A percentile compares a stretch with the other conserved stretches of the same genome.
Evolutionary conservation across 2,329 filamentous ascomycete genomes (phyloP).

Genomic region (Monosporascus ibericus): DNA sequence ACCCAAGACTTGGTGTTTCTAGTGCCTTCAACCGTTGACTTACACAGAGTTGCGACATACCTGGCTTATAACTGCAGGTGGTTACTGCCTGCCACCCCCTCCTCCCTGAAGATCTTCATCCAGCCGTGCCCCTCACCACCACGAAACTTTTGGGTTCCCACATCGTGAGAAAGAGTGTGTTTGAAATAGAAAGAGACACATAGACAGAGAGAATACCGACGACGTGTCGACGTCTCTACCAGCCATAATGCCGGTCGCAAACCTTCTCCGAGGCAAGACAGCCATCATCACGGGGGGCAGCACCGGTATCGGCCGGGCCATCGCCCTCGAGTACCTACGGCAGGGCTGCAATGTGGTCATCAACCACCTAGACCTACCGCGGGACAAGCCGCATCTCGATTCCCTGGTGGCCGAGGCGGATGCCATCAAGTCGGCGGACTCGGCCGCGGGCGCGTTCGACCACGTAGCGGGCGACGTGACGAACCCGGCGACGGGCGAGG

Average conservation of each 20-base stretch:
- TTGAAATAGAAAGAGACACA: no score
- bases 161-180: no score
- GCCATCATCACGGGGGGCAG: conserved; percentile 83
- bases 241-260: conserved; percentile 34
- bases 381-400: conserved; percentile 45
- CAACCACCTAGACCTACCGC: conserved; percentile 64
- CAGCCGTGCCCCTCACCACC: no score
- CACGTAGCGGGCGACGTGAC: conserved; percentile 73
- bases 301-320: conserved; percentile 82
- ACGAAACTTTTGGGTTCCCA: no score
- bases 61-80: no score
- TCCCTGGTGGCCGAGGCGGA: conserved; percentile 48
- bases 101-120: no score
- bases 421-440: conserved; percentile 36
- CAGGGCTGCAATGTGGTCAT: conserved; percentile 76
- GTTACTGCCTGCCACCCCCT: no score
- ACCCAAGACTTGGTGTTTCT: no score
- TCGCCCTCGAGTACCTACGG: conserved; percentile 69
- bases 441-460: conserved; percentile 50
- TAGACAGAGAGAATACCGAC: no score
- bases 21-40: no score
- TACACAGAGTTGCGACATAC: no score
- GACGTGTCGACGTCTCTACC: background rate
- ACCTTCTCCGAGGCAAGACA: conserved; percentile 66
- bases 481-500: conserved; percentile 62